Conservation (phyloP, 2,329 filamentous ascomycete genomes). For the Aspergillus nomiae region DNA sequence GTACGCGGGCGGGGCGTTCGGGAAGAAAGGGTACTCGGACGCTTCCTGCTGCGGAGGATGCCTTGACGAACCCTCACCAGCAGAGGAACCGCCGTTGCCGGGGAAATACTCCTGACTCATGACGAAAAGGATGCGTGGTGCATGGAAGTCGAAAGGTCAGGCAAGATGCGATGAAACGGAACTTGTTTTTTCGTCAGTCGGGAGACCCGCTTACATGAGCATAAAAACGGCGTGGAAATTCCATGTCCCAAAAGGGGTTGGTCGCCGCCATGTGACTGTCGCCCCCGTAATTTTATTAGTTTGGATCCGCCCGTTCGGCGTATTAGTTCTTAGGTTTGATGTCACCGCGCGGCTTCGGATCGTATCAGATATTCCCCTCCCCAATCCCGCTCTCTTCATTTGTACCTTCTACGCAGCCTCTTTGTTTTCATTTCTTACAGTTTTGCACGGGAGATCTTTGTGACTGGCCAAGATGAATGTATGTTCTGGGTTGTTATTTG, state of each 20-base stretch:
- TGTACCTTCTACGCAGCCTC: not conserved
- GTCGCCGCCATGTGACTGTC: slow-evolving; percentile 9
- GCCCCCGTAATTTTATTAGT: not conserved
- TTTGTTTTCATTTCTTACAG: not conserved
- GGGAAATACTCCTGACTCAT: slow-evolving; percentile 50
- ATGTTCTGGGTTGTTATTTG: slow-evolving; percentile 9
- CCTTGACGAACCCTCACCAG: slow-evolving; percentile 40
- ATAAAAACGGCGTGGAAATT: not conserved
- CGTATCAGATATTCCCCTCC: not conserved
- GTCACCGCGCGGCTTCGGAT: slow-evolving; percentile 2
- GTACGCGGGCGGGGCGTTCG: slow-evolving; percentile 61
- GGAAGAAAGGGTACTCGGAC: slow-evolving; percentile 29
- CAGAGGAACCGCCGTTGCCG: slow-evolving; percentile 35
- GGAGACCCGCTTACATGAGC: slow-evolving; percentile 8
- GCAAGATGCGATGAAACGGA: slow-evolving; percentile 10
- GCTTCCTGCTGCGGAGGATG: slow-evolving; percentile 29
- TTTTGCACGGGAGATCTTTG: not conserved
- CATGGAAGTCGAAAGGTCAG: slow-evolving; percentile 13
- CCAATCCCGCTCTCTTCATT: not conserved
- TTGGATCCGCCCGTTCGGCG: not conserved
- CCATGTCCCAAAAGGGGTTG: slow-evolving; percentile 22
- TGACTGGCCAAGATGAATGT: slow-evolving; percentile 16
- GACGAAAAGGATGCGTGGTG: slow-evolving; percentile 16
- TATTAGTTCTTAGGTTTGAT: not conserved
- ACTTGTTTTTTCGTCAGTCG: slow-evolving; percentile 5